Evolutionary conservation across 305 asterid genomes (phyloP), one percentile per base, ranked within the genome.

Genomic region (Fraxinus latifolia): DNA sequence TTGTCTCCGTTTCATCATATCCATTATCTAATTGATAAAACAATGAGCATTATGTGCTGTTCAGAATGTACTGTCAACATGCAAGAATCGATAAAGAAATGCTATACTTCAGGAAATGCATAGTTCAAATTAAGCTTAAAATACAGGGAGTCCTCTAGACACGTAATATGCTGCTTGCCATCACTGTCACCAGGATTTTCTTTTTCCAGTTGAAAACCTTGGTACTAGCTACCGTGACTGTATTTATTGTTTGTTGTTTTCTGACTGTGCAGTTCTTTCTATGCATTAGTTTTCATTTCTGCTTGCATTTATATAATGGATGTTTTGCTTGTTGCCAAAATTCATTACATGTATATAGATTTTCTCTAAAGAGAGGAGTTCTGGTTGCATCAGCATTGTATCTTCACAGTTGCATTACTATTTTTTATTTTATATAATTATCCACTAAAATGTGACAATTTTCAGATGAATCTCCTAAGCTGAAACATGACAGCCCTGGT

Each of bases 401-500:
- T 29, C 75, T 68, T 3, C 23, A 7, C 15, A 53, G 29, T 58
- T 27, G 33, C 31, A 27, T 62, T 55, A 15, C 9, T 17, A 31
- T 47, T 2, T 21, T 5, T 77, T n/a, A 9, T 50, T 34, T 77
- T 17, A 58, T 53, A 67, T 25, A 67, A n/a, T 39, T 84, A 82
- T 84, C 85, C 82, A 27, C 79, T 86, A 74, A 84, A 76, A 65
- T 79, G 53, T 82, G 9, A 33, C 79, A 23, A 83, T 32, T 90
- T 88, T 75, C 95, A 96, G 99, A 91, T 71, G 99, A 96, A 86
- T 85, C 88, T 77, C 89, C 98, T 0, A 96, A 92, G 85, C 89
- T 93, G 86, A 94, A 90, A 80, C 99, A 96, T 87, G 98, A 94
- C 77, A 83, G 86, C 53, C 93, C 95, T 77, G 99, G 98, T 84